phyloP scores from a whole-genome alignment of 2,329 filamentous ascomycete species.

The Aspergillus ochraceus region DNA sequence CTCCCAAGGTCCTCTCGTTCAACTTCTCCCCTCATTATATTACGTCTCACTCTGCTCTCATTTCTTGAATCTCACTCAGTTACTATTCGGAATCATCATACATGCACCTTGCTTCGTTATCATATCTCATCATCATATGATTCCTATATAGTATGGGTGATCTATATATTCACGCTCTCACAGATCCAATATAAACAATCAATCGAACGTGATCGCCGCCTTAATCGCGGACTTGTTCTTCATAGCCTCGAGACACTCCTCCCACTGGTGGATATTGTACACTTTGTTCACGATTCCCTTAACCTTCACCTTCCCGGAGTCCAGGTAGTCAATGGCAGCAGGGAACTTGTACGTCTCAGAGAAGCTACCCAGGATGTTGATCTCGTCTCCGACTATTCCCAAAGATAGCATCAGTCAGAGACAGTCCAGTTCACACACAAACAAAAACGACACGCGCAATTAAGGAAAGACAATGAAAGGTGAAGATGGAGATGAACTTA shows the following conservation, averaged over 20 bases:
- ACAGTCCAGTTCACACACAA: conserved; percentile 11
- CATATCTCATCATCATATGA: not conserved
- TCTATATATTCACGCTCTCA: conserved; percentile 1
- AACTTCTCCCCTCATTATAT: no score
- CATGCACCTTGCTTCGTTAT: not conserved
- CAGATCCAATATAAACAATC: conserved; percentile 20
- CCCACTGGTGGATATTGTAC: conserved; percentile 72
- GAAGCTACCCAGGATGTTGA: conserved; percentile 72
- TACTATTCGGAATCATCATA: not conserved
- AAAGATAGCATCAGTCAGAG: not conserved
- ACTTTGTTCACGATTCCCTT: conserved; percentile 71
- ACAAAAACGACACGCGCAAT: not conserved
- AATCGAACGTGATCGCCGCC: conserved; percentile 70
- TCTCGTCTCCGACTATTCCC: conserved; percentile 55
- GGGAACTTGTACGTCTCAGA: conserved; percentile 73
- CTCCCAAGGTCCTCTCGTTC: not conserved
- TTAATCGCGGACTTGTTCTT: conserved; percentile 73
- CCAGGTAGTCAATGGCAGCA: conserved; percentile 55
- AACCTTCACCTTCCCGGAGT: conserved; percentile 48
- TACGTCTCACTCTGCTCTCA: not conserved
- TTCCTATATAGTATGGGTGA: not conserved
- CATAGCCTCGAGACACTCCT: conserved; percentile 68
- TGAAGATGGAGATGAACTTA: conserved; percentile 35
- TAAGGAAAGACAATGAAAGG: not conserved
- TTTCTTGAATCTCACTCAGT: not conserved